Evolutionary conservation across 2,329 filamentous ascomycete genomes (phyloP).

Genomic region (Nothophaeocryptopus gaeumannii): DNA sequence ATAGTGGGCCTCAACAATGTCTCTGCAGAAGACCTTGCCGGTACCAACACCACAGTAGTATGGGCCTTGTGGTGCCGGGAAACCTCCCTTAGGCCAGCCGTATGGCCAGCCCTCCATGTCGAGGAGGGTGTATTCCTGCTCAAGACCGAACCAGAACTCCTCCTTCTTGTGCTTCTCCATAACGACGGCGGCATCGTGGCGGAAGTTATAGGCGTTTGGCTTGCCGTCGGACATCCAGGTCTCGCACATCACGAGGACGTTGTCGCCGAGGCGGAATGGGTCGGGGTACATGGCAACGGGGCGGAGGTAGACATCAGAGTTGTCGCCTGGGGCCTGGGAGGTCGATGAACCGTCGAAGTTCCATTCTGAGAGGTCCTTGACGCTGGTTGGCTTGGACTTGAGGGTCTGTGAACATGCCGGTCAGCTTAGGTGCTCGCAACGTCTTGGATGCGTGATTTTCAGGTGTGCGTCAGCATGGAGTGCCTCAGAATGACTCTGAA

Average conservation of each 20-base stretch:
- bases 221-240: slow-evolving; percentile 92
- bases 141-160: slow-evolving; percentile 94
- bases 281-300: slow-evolving; percentile 86
- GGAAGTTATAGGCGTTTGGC: slow-evolving; percentile 98
- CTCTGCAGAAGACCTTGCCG: slow-evolving; percentile 95
- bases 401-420: slow-evolving; percentile 55
- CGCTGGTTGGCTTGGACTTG: slow-evolving; percentile 53
- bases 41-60: slow-evolving; percentile 99
- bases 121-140: slow-evolving; percentile 96
- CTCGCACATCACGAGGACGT: slow-evolving; percentile 91
- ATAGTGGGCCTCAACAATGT: slow-evolving; percentile 95
- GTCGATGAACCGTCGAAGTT: slow-evolving; percentile 89
- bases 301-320: slow-evolving; percentile 96
- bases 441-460: too few relatives aligned
- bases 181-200: slow-evolving; percentile 83
- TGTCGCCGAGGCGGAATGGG: slow-evolving; percentile 83
- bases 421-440: slow-evolving; percentile 12
- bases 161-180: slow-evolving; percentile 83
- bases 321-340: slow-evolving; percentile 85
- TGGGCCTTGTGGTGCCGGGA: slow-evolving; percentile 86
- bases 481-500: neutral
- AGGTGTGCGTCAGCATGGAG: too few relatives aligned
- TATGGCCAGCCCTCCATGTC: slow-evolving; percentile 83
- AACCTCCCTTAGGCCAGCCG: slow-evolving; percentile 84
- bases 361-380: slow-evolving; percentile 72